Conservation (phyloP, 192 early-diverging fungal genomes). For the Allomyces macrogynus region DNA sequence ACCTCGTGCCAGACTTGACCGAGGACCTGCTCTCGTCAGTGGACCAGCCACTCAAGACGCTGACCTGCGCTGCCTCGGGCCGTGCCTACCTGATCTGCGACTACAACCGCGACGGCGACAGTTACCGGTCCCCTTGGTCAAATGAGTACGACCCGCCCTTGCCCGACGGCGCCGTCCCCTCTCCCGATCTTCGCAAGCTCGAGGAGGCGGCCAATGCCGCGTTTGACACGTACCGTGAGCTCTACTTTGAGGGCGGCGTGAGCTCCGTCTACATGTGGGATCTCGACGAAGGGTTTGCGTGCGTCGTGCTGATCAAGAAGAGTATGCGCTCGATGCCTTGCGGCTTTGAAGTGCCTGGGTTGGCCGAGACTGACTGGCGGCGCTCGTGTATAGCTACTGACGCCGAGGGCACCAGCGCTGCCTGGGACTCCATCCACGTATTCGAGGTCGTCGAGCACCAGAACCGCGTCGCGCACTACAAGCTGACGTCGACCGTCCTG, state of each 20-base stretch:
- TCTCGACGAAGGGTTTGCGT: constrained; percentile 67
- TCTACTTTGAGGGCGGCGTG: constrained; percentile 84
- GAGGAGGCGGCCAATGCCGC: constrained; percentile 86
- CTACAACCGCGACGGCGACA: constrained; percentile 92
- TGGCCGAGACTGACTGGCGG: too few relatives aligned
- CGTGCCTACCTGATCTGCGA: constrained; percentile 78
- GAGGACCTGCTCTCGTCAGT: constrained; percentile 80
- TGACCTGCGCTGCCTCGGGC: constrained; percentile 43
- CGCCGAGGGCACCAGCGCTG: constrained; percentile 52
- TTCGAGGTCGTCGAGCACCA: constrained; percentile 73
- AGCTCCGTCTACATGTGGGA: constrained; percentile 97
- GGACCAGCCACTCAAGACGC: constrained; percentile 77
- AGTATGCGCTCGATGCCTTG: constrained; percentile 30
- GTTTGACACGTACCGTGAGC: constrained; percentile 84
- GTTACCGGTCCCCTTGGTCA: constrained; percentile 93
- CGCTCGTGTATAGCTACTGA: constrained; percentile 16
- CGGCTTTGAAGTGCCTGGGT: too few relatives aligned
- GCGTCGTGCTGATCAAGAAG: constrained; percentile 90
- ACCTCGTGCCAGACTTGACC: constrained; percentile 60
- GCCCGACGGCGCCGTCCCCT: constrained; percentile 56
- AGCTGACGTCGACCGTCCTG: constrained; percentile 91
- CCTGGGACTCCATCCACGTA: constrained; percentile 98
- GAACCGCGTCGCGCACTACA: constrained; percentile 66
- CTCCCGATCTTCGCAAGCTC: constrained; percentile 60
- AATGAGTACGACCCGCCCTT: constrained; percentile 80